These are phyloP conservation scores for Schizonepeta tenuifolia DNA, from an alignment of 257 asterid genomes.

Conservation along the genomic window DNA sequence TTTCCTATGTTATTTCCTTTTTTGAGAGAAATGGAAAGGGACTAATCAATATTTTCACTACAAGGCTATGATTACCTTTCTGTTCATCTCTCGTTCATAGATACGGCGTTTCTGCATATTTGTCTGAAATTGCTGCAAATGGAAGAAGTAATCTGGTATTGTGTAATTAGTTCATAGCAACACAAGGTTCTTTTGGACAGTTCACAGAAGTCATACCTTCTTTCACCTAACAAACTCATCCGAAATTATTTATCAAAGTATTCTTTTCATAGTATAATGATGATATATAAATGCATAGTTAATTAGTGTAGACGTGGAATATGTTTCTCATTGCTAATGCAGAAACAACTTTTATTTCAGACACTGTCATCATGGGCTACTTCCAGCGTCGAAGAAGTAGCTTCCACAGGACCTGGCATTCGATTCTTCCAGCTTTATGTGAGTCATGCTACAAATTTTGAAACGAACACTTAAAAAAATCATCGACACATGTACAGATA, in stretches of 20 bases:
- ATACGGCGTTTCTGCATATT: background rate
- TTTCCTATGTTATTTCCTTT: background rate
- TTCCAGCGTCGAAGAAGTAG: conserved; percentile 81
- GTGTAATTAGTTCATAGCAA: background rate
- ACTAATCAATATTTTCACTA: too few species aligned
- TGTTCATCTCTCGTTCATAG: background rate
- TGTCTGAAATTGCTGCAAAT: background rate
- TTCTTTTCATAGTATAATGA: background rate
- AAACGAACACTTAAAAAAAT: background rate
- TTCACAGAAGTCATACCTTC: background rate
- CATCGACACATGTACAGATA: background rate
- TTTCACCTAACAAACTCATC: background rate
- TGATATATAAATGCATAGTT: background rate
- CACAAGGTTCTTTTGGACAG: background rate
- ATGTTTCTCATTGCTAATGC: conserved; percentile 29
- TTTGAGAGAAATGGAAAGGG: background rate
- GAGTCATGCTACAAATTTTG: conserved; percentile 15
- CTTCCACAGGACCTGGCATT: conserved; percentile 70
- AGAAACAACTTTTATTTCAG: conserved; percentile 46
- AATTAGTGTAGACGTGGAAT: background rate
- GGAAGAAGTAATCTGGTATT: background rate
- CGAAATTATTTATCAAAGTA: background rate
- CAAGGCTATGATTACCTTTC: too few species aligned
- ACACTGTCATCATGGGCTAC: conserved; percentile 73
- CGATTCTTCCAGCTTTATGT: conserved; percentile 61